These are phyloP conservation scores for Tetrapisispora pingtungensis DNA, from an alignment of 805 yeast genomes.

Conservation along the genomic window DNA sequence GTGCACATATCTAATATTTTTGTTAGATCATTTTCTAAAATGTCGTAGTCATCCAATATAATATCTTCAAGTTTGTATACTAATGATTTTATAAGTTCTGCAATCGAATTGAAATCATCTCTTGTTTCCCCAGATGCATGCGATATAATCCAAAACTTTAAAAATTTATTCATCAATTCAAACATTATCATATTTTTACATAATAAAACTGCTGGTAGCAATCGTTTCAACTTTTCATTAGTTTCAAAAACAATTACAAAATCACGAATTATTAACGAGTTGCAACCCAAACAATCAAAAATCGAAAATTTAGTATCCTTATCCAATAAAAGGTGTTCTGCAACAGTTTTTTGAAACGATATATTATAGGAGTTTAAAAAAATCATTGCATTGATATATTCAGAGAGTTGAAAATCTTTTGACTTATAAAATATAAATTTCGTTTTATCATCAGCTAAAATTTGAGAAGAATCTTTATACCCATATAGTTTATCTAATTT, in stretches of 20 bases:
- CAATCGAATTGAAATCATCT: slow-evolving; percentile 40
- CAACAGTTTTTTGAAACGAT: slow-evolving; percentile 50
- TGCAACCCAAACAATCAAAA: slow-evolving; percentile 8
- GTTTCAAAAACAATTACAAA: slow-evolving; percentile 25
- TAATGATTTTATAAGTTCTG: slow-evolving; percentile 36
- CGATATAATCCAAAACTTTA: slow-evolving; percentile 58
- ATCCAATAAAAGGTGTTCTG: slow-evolving; percentile 57
- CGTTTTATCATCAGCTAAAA: neutral
- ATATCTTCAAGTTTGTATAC: slow-evolving; percentile 19
- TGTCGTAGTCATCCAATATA: slow-evolving; percentile 7
- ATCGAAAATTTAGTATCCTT: slow-evolving; percentile 40
- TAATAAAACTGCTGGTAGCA: neutral
- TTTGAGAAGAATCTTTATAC: neutral
- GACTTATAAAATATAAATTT: neutral
- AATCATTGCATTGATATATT: neutral
- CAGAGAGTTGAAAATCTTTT: neutral
- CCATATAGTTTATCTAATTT: neutral
- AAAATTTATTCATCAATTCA: slow-evolving; percentile 44
- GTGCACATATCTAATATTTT: neutral
- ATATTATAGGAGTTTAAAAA: slow-evolving; percentile 43
- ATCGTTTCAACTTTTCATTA: neutral
- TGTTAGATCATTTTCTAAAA: neutral
- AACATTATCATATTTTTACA: slow-evolving; percentile 17
- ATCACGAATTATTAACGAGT: slow-evolving; percentile 22
- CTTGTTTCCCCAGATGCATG: slow-evolving; percentile 33